Evolutionary conservation across 2,329 filamentous ascomycete species (phyloP).

Genomic region (Nigrospora sphaerica): DNA sequence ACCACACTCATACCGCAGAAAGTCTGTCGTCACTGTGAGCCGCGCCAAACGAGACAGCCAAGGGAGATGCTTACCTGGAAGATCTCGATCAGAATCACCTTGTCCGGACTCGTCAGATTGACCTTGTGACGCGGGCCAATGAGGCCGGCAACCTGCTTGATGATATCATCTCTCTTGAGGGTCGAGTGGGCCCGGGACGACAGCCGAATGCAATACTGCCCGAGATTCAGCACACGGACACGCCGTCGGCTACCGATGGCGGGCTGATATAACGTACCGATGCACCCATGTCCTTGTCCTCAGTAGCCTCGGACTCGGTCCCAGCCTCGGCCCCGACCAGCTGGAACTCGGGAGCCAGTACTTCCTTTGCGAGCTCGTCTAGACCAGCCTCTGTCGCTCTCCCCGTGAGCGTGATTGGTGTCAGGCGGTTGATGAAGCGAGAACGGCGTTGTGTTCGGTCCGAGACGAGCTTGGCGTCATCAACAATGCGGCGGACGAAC

Average conservation of each 20-base stretch:
- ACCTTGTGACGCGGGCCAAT: slow-evolving; percentile 66
- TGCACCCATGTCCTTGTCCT: slow-evolving; percentile 12
- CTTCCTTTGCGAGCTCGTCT: slow-evolving; percentile 54
- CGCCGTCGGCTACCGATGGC: neutral
- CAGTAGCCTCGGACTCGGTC: slow-evolving; percentile 7
- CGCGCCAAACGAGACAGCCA: neutral
- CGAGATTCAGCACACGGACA: neutral
- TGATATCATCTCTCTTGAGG: slow-evolving; percentile 61
- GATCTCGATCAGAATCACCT: slow-evolving; percentile 72
- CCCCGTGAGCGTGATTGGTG: slow-evolving; percentile 37
- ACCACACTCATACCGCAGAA: slow-evolving; percentile 76
- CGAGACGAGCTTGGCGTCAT: slow-evolving; percentile 39
- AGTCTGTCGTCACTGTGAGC: slow-evolving; percentile 39
- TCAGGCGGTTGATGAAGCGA: slow-evolving; percentile 54
- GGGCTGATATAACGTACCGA: slow-evolving; percentile 32
- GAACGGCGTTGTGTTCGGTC: slow-evolving; percentile 36
- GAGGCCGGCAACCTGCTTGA: slow-evolving; percentile 61
- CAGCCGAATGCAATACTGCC: slow-evolving; percentile 77
- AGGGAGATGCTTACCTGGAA: slow-evolving; percentile 56
- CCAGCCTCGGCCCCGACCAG: slow-evolving; percentile 20
- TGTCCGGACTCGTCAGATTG: slow-evolving; percentile 69
- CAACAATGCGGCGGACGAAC: slow-evolving; percentile 47
- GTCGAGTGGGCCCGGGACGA: slow-evolving; percentile 66
- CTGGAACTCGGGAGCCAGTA: slow-evolving; percentile 58
- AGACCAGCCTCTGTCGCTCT: slow-evolving; percentile 66